phyloP scores from a whole-genome alignment of 169 alveolate genomes.

The Plasmodium berghei region DNA sequence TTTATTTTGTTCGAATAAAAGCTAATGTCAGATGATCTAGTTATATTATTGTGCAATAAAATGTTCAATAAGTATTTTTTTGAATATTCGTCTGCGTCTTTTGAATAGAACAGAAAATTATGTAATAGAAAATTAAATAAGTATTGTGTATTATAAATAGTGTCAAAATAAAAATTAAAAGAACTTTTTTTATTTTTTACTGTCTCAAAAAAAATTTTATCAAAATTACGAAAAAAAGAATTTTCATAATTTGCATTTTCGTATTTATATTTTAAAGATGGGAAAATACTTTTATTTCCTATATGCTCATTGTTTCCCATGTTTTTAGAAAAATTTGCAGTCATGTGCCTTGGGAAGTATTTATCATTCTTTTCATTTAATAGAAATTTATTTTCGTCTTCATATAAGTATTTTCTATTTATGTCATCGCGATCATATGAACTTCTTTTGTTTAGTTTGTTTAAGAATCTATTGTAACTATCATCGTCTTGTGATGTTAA shows the following conservation, averaged over 20 bases:
- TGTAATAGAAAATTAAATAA: slow-evolving; percentile 76
- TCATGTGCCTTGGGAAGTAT: slow-evolving; percentile 66
- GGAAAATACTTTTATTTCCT: slow-evolving; percentile 47
- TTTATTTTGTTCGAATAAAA: slow-evolving; percentile 77
- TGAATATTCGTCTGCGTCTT: slow-evolving; percentile 78
- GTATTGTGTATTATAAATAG: slow-evolving; percentile 74
- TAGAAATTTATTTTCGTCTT: slow-evolving; percentile 62
- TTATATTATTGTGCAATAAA: slow-evolving; percentile 74
- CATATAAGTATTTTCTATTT: slow-evolving; percentile 69
- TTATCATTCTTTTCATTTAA: slow-evolving; percentile 69
- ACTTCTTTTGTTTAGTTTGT: slow-evolving; percentile 52
- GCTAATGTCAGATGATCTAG: slow-evolving; percentile 76
- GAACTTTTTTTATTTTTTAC: slow-evolving; percentile 76
- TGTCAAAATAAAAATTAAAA: slow-evolving; percentile 77
- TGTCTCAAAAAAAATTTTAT: slow-evolving; percentile 76
- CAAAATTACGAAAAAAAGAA: slow-evolving; percentile 73
- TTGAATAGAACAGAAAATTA: slow-evolving; percentile 74
- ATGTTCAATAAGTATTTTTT: slow-evolving; percentile 73
- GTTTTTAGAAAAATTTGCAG: slow-evolving; percentile 49
- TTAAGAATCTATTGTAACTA: slow-evolving; percentile 31
- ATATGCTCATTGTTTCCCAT: slow-evolving; percentile 45
- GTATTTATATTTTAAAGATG: slow-evolving; percentile 59
- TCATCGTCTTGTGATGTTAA: slow-evolving; percentile 71
- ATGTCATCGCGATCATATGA: slow-evolving; percentile 66
- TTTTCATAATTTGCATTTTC: slow-evolving; percentile 75